A percentile compares a stretch with the other conserved stretches of the same genome.
Evolutionary conservation across 169 alveolate species (phyloP).

Genomic region (Babesia sp.): DNA sequence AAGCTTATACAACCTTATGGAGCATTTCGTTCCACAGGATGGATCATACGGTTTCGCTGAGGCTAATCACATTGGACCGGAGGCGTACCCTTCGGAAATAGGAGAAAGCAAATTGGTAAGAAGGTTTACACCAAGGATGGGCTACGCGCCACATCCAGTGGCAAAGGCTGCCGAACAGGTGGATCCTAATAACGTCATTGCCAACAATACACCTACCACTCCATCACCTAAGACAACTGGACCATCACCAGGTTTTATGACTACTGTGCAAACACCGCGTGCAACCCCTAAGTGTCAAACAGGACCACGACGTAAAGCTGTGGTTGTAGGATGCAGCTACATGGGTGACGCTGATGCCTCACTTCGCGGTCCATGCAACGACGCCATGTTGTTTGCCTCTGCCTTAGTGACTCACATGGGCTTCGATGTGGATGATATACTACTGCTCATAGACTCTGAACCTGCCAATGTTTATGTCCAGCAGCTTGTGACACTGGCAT

Average conservation of each 20-base stretch:
- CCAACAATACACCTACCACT: neutral
- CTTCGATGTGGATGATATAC: conserved; percentile 77
- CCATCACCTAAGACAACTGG: neutral
- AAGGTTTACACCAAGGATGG: neutral
- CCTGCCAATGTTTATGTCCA: conserved; percentile 77
- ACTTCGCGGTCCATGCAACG: conserved; percentile 87
- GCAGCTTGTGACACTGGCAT: conserved; percentile 36
- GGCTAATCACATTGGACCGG: neutral
- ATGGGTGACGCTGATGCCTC: conserved; percentile 66
- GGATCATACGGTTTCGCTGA: neutral
- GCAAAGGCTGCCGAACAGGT: neutral
- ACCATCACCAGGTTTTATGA: neutral
- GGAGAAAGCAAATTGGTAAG: conserved; percentile 1
- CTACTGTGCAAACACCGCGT: neutral
- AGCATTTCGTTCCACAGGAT: neutral
- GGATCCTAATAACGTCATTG: neutral
- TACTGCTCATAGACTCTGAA: conserved; percentile 79
- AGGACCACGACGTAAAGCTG: conserved; percentile 75
- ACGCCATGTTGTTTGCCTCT: conserved; percentile 84
- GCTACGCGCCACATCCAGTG: neutral
- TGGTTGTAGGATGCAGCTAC: conserved; percentile 86
- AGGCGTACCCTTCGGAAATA: neutral
- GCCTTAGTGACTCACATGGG: conserved; percentile 80
- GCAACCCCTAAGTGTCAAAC: neutral
- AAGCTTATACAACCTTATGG: neutral